phyloP scores from a whole-genome alignment of 768 basidiomycete genomes.

The Xerocomellus chrysenteron region DNA sequence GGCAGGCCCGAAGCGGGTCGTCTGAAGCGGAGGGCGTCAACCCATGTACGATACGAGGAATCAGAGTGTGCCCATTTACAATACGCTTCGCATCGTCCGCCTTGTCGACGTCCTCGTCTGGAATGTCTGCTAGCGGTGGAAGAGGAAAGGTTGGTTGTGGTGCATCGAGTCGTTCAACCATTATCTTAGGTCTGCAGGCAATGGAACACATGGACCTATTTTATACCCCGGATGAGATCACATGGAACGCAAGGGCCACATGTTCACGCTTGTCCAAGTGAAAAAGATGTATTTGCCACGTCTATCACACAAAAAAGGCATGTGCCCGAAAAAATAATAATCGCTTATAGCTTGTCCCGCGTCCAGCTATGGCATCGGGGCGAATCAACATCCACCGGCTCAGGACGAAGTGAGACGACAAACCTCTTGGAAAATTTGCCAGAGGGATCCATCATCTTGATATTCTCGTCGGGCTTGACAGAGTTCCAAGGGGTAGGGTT shows the following conservation, averaged over 20 bases:
- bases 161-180: slow-evolving; percentile 44
- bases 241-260: neutral
- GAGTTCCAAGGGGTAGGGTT: slow-evolving; percentile 92
- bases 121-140: slow-evolving; percentile 40
- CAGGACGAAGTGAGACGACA: slow-evolving; percentile 1
- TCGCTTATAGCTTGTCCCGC: slow-evolving; percentile 63
- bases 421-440: slow-evolving; percentile 73
- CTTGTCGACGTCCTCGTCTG: slow-evolving; percentile 42
- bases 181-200: slow-evolving; percentile 11
- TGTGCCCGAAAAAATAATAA: slow-evolving; percentile 2
- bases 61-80: slow-evolving; percentile 27
- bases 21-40: slow-evolving; percentile 24
- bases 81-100: slow-evolving; percentile 33
- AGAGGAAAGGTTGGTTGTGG: slow-evolving; percentile 40
- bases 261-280: neutral
- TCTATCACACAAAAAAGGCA: slow-evolving; percentile 17
- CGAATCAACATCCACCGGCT: slow-evolving; percentile 1
- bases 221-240: neutral
- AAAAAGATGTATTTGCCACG: slow-evolving; percentile 20
- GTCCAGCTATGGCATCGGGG: slow-evolving; percentile 54
- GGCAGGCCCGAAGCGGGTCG: slow-evolving; percentile 29
- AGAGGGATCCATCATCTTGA: slow-evolving; percentile 67
- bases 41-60: neutral
- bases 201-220: neutral
- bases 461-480: slow-evolving; percentile 71